These are phyloP conservation scores for Beta macrorhiza DNA, from an alignment of 179 eudicot genomes.

Conservation along the genomic window DNA sequence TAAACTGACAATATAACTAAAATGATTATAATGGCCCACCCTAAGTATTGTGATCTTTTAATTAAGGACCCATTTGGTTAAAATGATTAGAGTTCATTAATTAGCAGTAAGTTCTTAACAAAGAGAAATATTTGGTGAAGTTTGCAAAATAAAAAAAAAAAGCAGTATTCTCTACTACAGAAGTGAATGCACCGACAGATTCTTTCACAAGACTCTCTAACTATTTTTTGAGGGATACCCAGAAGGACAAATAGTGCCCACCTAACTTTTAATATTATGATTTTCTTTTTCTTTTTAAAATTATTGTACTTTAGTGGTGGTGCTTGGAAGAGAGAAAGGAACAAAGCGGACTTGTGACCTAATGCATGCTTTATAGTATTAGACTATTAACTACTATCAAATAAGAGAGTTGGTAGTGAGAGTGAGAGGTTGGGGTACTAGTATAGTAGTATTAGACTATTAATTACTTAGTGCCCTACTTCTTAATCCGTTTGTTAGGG, in stretches of 20 bases:
- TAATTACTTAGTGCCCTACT: neutral
- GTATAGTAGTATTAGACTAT: neutral
- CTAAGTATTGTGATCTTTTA: constrained; percentile 2
- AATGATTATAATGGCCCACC: constrained; percentile 26
- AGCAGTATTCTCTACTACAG: neutral
- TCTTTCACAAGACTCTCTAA: neutral
- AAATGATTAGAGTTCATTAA: constrained; percentile 22
- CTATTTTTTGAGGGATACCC: neutral
- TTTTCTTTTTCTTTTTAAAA: neutral
- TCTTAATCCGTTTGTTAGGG: neutral
- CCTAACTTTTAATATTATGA: constrained; percentile 1
- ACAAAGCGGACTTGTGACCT: neutral
- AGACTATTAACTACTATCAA: neutral
- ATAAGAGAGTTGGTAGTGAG: neutral
- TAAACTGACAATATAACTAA: constrained; percentile 24
- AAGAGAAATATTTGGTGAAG: too few species aligned
- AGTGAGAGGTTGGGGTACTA: neutral
- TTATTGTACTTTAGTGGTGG: neutral
- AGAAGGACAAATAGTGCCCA: constrained; percentile 16
- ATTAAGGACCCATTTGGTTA: neutral
- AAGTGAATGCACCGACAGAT: constrained; percentile 29
- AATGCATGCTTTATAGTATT: neutral
- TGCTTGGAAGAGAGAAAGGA: neutral
- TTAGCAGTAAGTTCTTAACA: neutral
- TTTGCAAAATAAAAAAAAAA: too few species aligned